Percentiles rank a stretch among this genome's conserved stretches.
Evolutionary conservation across 116 monocot species (phyloP).

Genomic region (Dioscorea cayenensis): DNA sequence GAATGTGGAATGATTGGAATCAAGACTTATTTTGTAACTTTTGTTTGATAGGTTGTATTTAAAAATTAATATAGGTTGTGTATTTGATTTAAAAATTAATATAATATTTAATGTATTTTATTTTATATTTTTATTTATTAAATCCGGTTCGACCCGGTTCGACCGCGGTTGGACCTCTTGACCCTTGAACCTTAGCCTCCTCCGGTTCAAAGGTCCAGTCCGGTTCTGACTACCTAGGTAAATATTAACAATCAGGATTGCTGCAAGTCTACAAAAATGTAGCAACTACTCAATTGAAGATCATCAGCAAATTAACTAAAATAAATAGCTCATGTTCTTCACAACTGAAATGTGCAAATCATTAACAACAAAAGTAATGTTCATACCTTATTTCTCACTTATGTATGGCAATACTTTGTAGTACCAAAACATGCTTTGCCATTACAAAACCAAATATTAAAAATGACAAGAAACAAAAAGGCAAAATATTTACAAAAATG

Average conservation of each 20-base stretch:
- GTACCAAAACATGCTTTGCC: constrained; percentile 64
- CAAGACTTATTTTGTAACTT: too few relatives aligned
- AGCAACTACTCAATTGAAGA: constrained; percentile 12
- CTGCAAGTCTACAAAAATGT: constrained; percentile 62
- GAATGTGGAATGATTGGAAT: too few relatives aligned
- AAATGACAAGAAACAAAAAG: background rate
- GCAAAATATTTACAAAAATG: background rate
- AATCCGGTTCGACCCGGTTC: too few relatives aligned
- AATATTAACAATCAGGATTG: constrained; percentile 98
- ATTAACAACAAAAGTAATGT: background rate
- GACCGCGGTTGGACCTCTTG: too few relatives aligned
- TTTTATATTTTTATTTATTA: too few relatives aligned
- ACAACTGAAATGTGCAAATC: background rate
- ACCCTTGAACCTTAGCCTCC: too few relatives aligned
- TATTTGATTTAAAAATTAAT: too few relatives aligned
- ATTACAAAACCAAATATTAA: background rate
- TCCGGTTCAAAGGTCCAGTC: too few relatives aligned
- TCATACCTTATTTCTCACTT: constrained; percentile 66
- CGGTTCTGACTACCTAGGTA: constrained; percentile 86
- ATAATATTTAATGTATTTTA: too few relatives aligned
- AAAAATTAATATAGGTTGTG: too few relatives aligned
- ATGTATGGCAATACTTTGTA: constrained; percentile 71
- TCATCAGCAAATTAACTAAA: background rate
- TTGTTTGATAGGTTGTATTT: too few relatives aligned
- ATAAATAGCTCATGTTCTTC: background rate